phyloP scores from a whole-genome alignment of 176 grass and related monocot genomes.

The Aegilops tauschii region DNA sequence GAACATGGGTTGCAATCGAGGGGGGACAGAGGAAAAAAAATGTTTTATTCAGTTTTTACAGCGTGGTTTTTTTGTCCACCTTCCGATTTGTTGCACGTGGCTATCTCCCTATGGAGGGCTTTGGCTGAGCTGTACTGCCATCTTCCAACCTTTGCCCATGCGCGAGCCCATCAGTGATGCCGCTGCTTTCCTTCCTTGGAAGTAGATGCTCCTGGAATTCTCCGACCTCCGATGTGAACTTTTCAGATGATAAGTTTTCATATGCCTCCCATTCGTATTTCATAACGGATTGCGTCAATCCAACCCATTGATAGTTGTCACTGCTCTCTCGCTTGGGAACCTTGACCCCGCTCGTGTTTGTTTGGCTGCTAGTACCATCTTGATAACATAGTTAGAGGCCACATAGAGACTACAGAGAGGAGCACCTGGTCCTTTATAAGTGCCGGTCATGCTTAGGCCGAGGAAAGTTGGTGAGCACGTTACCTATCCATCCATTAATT shows the following conservation, averaged over 20 bases:
- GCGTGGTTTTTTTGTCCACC: too few relatives aligned
- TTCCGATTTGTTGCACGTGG: too few relatives aligned
- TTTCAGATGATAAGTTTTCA: neutral
- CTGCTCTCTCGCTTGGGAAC: neutral
- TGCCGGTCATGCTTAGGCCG: neutral
- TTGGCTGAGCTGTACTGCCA: too few relatives aligned
- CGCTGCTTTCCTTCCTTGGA: too few relatives aligned
- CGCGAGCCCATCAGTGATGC: too few relatives aligned
- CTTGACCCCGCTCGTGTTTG: neutral
- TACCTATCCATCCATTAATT: neutral
- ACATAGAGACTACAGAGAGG: neutral
- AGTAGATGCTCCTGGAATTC: too few relatives aligned
- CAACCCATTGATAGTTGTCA: neutral
- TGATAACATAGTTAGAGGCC: neutral
- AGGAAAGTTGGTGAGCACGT: neutral
- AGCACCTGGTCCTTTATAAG: neutral
- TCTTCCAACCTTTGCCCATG: too few relatives aligned
- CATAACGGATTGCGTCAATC: neutral
- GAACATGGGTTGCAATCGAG: too few relatives aligned
- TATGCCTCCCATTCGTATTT: neutral
- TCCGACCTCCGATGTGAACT: too few relatives aligned
- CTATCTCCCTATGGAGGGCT: too few relatives aligned
- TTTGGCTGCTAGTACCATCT: neutral
- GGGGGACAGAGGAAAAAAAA: too few relatives aligned
- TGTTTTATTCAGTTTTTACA: too few relatives aligned